Conservation (phyloP, 2,329 filamentous ascomycete genomes). For the Aspergillus sergii region DNA sequence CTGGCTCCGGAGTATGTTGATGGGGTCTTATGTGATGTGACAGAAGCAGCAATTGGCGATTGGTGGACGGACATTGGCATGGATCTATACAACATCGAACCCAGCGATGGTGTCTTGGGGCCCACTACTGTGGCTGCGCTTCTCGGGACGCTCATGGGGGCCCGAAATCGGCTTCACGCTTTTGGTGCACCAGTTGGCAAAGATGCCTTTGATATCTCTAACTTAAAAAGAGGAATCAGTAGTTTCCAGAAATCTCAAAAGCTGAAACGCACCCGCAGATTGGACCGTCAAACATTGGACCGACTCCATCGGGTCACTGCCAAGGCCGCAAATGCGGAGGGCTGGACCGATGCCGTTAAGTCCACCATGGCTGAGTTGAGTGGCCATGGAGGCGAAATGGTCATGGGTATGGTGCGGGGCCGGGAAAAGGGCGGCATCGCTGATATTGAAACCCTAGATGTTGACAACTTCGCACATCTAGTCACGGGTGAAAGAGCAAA, state of each 20-base stretch:
- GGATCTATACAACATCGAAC: slow-evolving; percentile 90
- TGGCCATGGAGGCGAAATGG: slow-evolving; percentile 90
- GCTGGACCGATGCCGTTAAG: slow-evolving; percentile 91
- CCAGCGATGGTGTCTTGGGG: slow-evolving; percentile 87
- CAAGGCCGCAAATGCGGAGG: slow-evolving; percentile 85
- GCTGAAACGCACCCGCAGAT: slow-evolving; percentile 71
- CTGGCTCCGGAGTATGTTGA: slow-evolving; percentile 88
- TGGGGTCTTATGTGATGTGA: slow-evolving; percentile 88
- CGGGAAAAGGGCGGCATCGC: slow-evolving; percentile 87
- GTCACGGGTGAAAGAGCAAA: slow-evolving; percentile 81
- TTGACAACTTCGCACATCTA: slow-evolving; percentile 78
- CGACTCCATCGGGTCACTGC: slow-evolving; percentile 80
- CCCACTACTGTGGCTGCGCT: slow-evolving; percentile 88
- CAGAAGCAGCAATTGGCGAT: slow-evolving; percentile 83
- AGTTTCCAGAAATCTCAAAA: slow-evolving; percentile 91
- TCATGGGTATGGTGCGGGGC: slow-evolving; percentile 89
- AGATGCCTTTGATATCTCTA: slow-evolving; percentile 84
- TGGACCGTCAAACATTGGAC: slow-evolving; percentile 83
- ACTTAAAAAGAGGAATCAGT: slow-evolving; percentile 79
- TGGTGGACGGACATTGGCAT: slow-evolving; percentile 96
- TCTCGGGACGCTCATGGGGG: slow-evolving; percentile 84
- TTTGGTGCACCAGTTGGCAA: slow-evolving; percentile 83
- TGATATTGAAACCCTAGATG: slow-evolving; percentile 88
- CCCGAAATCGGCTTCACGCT: slow-evolving; percentile 84
- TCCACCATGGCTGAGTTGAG: slow-evolving; percentile 92